phyloP scores from a whole-genome alignment of 129 eudicot genomes.

The Oenanthe sinensis region DNA sequence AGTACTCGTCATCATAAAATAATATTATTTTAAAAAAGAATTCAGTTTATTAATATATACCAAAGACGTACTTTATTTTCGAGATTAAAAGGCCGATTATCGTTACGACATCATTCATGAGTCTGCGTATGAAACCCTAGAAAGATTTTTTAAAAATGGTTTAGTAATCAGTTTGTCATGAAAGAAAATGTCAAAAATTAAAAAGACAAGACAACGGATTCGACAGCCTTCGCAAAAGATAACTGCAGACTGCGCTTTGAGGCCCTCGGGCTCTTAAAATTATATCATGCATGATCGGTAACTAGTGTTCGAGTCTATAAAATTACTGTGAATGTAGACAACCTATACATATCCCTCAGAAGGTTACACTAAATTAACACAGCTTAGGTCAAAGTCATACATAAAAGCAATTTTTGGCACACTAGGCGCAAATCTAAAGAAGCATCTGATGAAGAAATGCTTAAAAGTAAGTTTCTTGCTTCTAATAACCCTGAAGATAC shows the following conservation, averaged over 20 bases:
- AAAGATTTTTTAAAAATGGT: not conserved
- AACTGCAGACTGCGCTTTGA: not conserved
- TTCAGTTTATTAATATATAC: too few relatives aligned
- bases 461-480: slow-evolving; percentile 47
- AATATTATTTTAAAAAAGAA: too few relatives aligned
- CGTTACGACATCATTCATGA: too few relatives aligned
- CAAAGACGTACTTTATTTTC: too few relatives aligned
- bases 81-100: too few relatives aligned
- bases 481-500: slow-evolving; percentile 49
- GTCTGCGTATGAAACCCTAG: not conserved
- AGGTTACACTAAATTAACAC: not conserved
- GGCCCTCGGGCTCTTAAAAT: not conserved
- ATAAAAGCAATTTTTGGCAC: slow-evolving; percentile 57
- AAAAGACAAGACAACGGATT: not conserved
- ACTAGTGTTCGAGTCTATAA: not conserved
- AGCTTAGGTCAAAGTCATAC: slow-evolving; percentile 37
- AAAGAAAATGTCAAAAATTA: not conserved
- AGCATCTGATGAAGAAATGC: slow-evolving; percentile 40
- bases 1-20: too few relatives aligned
- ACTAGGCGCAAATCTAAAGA: slow-evolving; percentile 50
- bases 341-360: not conserved
- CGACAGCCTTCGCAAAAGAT: not conserved
- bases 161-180: not conserved
- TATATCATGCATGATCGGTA: not conserved
- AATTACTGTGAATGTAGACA: not conserved